Conservation (phyloP, 1,139 yeast genomes). For the Blastobotrys aristatus region DNA sequence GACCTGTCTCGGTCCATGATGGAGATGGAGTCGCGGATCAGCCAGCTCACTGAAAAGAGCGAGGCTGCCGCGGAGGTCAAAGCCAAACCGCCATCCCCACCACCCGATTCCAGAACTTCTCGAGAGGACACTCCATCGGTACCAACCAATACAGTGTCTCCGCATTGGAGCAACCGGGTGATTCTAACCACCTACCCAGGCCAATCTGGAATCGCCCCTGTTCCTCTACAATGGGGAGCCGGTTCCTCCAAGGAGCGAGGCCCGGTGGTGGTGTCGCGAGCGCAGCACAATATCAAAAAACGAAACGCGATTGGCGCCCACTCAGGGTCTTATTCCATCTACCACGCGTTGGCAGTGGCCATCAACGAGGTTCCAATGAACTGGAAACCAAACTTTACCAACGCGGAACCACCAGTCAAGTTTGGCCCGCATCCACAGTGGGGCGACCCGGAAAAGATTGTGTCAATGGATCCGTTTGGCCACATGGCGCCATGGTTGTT, state of each 20-base stretch:
- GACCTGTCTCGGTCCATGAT: background rate
- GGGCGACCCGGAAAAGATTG: slow-evolving; percentile 50
- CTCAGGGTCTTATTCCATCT: slow-evolving; percentile 54
- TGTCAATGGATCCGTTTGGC: slow-evolving; percentile 58
- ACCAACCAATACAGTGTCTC: background rate
- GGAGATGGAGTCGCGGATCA: slow-evolving; percentile 7
- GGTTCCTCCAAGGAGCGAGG: slow-evolving; percentile 47
- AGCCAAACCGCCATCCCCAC: slow-evolving; percentile 3
- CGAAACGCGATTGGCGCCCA: slow-evolving; percentile 58
- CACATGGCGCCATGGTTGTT: slow-evolving; percentile 56
- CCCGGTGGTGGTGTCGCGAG: slow-evolving; percentile 51
- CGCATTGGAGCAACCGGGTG: slow-evolving; percentile 23
- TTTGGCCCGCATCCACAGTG: slow-evolving; percentile 51
- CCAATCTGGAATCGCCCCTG: slow-evolving; percentile 45
- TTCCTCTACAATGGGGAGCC: slow-evolving; percentile 49
- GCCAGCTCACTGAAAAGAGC: slow-evolving; percentile 1
- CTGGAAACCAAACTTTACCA: slow-evolving; percentile 54
- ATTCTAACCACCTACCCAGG: slow-evolving; percentile 47
- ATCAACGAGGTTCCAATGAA: slow-evolving; percentile 47
- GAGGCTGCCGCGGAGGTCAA: background rate
- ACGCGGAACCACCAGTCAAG: slow-evolving; percentile 55
- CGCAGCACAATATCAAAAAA: slow-evolving; percentile 32
- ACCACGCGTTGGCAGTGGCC: slow-evolving; percentile 58
- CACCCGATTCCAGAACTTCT: background rate
- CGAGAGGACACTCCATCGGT: background rate